Percentiles rank a stretch among this genome's conserved stretches.
These are phyloP conservation scores for Ogataea dorogensis DNA, from an alignment of 805 yeast species.

Conservation along the genomic window DNA sequence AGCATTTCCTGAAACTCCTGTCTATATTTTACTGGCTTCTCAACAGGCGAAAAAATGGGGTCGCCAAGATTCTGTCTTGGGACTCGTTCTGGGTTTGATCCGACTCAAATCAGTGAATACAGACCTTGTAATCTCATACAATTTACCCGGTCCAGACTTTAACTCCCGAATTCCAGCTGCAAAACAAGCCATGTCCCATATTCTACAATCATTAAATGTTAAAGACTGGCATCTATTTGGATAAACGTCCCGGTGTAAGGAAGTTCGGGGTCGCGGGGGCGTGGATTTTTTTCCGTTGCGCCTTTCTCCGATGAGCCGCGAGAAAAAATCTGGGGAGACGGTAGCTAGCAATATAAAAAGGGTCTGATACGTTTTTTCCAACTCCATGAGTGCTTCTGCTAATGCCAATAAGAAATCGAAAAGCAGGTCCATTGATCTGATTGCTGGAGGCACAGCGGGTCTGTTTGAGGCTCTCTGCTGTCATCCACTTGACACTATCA, in stretches of 20 bases:
- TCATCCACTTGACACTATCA: conserved; percentile 97
- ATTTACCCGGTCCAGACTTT: conserved; percentile 47
- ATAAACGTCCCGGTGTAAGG: conserved; percentile 10
- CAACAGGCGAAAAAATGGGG: conserved; percentile 57
- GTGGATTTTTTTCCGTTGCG: conserved; percentile 13
- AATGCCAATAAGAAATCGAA: conserved; percentile 28
- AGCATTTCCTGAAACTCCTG: conserved; percentile 21
- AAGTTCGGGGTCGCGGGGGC: conserved; percentile 1
- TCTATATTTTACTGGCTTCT: conserved; percentile 36
- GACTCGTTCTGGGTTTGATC: conserved; percentile 55
- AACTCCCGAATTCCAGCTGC: conserved; percentile 34
- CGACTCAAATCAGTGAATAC: conserved; percentile 51
- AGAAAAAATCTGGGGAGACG: conserved; percentile 12
- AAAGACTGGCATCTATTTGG: conserved; percentile 49
- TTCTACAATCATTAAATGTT: conserved; percentile 35
- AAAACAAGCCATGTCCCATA: conserved; percentile 24
- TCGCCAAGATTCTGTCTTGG: conserved; percentile 35
- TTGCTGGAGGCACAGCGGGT: conserved; percentile 98
- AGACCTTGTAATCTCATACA: conserved; percentile 60
- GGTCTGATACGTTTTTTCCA: background rate
- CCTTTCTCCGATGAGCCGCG: conserved; percentile 24
- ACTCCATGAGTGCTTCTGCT: conserved; percentile 24
- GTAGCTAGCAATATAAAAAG: conserved; percentile 12
- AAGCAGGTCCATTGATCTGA: conserved; percentile 58
- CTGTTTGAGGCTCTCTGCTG: conserved; percentile 95